phyloP scores from a whole-genome alignment of 2,329 filamentous ascomycete genomes.

The Sporothrix inflata region DNA sequence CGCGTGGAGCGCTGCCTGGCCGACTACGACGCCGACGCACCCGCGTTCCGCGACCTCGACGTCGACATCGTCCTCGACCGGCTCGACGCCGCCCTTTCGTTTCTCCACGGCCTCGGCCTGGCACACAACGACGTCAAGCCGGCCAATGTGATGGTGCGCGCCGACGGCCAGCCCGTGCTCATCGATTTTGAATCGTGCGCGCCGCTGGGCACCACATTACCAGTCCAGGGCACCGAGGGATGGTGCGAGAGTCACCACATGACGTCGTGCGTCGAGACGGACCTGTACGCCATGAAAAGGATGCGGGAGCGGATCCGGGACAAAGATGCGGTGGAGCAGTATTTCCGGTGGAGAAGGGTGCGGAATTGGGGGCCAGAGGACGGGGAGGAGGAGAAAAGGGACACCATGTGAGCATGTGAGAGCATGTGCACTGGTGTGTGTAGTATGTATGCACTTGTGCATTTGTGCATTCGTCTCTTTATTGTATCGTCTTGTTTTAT shows the following conservation, averaged over 20 bases:
- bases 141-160: conserved; percentile 18
- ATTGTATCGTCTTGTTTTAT: too few species aligned
- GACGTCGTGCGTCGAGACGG: not conserved
- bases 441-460: too few species aligned
- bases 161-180: conserved; percentile 24
- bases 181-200: conserved; percentile 29
- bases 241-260: not conserved
- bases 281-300: not conserved
- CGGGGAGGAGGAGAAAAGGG: too few species aligned
- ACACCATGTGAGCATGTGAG: too few species aligned
- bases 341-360: too few species aligned
- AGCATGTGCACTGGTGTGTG: too few species aligned
- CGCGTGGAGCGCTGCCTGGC: not conserved
- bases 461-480: too few species aligned
- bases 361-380: too few species aligned
- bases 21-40: not conserved
- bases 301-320: too few species aligned
- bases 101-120: conserved; percentile 31
- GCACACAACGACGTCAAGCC: conserved; percentile 35
- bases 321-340: too few species aligned
- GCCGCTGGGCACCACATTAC: not conserved
- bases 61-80: conserved; percentile 11
- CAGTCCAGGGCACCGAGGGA: not conserved
- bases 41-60: not conserved
- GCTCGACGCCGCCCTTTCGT: conserved; percentile 27